Base-by-base conservation (phyloP, 768 basidiomycete genomes). In the Kwoniella mangroviensis region DNA sequence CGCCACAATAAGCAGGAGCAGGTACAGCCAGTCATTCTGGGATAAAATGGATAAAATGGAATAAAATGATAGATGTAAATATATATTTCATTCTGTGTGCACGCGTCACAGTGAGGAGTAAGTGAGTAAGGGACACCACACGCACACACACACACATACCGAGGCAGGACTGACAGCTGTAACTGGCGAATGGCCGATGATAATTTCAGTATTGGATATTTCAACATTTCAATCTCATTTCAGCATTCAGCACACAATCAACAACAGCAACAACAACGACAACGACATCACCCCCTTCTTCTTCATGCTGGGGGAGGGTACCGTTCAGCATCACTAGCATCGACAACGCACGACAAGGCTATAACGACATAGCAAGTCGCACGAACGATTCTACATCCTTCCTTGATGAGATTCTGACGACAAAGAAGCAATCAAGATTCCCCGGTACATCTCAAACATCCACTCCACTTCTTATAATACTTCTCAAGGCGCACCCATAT, bases 11-110 rank as follows among this genome's bases (percentile, higher is more conserved):
- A 49, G 45, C 13, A 49, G 45, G 45, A 13, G 19, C 2, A 49
- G 45, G 45, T 49, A 49, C 45, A 49, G 7, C 19, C 45, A 49
- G 12, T 49, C 45, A 6, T 17, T 58, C 51, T 52, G 65, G 65
- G 65, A 67, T 67, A 49, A 67, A 67, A 58, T 52, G 57, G 1
- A 34, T 7, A 34, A 34, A 34, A 7, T 34, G n/a, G n/a, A 34
- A 67, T 58, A 57, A 60, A 67, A 67, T n/a, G n/a, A n/a, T n/a
- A n/a, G n/a, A n/a, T n/a, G n/a, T 63, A 22, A 19, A 13, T 15
- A 17, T 43, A 17, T 49, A 15, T 49, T 49, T 49, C 45, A 49
- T 49, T 58, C 2, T 34, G 56, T 34, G 9, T 34, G 34, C 34
- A 34, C 26, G 24, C 56, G 24, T 28, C 17, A 26, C 21, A 34